Evolutionary conservation across 2,329 filamentous ascomycete genomes (phyloP), one percentile per base, ranked within the genome.

Genomic region (Trichoderma cornu-damae): DNA sequence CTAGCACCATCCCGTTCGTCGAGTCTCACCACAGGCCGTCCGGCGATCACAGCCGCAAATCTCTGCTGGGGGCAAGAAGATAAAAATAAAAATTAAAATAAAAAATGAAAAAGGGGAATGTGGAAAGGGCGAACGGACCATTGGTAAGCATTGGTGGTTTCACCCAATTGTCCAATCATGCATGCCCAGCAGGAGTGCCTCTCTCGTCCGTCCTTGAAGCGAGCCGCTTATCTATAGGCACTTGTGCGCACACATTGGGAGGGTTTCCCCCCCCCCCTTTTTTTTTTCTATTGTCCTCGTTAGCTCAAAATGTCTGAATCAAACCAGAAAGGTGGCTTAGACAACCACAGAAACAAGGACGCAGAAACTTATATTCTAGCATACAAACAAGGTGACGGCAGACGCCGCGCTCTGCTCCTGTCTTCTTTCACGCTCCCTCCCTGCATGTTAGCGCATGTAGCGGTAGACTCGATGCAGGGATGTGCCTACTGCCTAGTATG

Each of bases 101-200:
- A 11, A 44, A 44, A 16, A 42, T 14, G n/a, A 11, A 44, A 22
- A 55, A 46, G 51, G 46, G 51, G 51, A 55, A 9, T 22, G 51
- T 28, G 51, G 42, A n/a, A n/a, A n/a, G n/a, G n/a, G n/a, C n/a
- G 51, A 46, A 47, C 51, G 51, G 51, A 42, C 47, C 37, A 40
- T 42, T 55, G 28, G 38, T 51, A 35, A 32, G 47, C n/a, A 26
- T 24, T 24, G 50, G 28, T 26, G 26, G 40, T 54, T 28, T 38
- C 40, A 26, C 7, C 16, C 20, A 28, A 16, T 20, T 5, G 20
- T 22, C 51, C 51, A 55, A 55, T 55, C 51, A 55, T 42, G 24
- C 51, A 55, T 42, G 24, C 51, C 32, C 32, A 18, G 11, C 30
- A 18, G 18, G 28, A 44, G 26, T 44, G 40, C 32, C 42, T 44